These are phyloP conservation scores for Umbilicaria muhlenbergii DNA, from an alignment of 495 filamentous ascomycete species.

Conservation along the genomic window DNA sequence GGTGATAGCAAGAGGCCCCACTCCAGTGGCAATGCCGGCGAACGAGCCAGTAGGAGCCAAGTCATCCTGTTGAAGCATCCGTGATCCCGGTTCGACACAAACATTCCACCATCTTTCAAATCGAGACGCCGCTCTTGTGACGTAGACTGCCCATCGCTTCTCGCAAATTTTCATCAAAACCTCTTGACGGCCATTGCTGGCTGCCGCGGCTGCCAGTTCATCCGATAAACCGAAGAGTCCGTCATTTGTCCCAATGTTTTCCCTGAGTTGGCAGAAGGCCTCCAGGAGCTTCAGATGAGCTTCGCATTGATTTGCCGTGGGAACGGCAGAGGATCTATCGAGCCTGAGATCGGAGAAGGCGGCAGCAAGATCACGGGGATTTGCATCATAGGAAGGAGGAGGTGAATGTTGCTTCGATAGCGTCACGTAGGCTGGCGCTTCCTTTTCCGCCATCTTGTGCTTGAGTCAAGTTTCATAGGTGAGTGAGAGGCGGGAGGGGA, in stretches of 20 bases:
- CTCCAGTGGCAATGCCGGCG: conserved; percentile 3
- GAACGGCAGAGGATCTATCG: not conserved
- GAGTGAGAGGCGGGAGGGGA: too few species aligned
- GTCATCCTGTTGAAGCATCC: not conserved
- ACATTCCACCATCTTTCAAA: conserved; percentile 57
- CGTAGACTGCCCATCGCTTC: conserved; percentile 68
- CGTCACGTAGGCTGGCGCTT: too few species aligned
- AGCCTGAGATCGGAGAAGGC: conserved; percentile 12
- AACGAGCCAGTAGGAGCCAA: not conserved
- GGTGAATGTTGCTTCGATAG: too few species aligned
- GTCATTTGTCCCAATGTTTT: conserved; percentile 45
- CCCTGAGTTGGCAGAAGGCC: conserved; percentile 49
- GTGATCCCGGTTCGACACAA: conserved; percentile 7
- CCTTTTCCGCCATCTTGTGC: too few species aligned
- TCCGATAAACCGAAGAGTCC: conserved; percentile 51
- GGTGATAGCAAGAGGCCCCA: conserved; percentile 5
- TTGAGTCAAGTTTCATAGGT: too few species aligned
- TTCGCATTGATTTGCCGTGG: conserved; percentile 36
- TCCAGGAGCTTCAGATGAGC: conserved; percentile 67
- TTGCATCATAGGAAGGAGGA: not conserved
- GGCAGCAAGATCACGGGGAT: conserved; percentile 6
- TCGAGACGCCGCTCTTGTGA: conserved; percentile 55
- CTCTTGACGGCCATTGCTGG: conserved; percentile 11
- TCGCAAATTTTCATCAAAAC: conserved; percentile 36
- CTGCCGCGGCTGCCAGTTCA: conserved; percentile 8